Conservation (phyloP, 495 filamentous ascomycete genomes). For the Hyaloscypha bicolor region DNA sequence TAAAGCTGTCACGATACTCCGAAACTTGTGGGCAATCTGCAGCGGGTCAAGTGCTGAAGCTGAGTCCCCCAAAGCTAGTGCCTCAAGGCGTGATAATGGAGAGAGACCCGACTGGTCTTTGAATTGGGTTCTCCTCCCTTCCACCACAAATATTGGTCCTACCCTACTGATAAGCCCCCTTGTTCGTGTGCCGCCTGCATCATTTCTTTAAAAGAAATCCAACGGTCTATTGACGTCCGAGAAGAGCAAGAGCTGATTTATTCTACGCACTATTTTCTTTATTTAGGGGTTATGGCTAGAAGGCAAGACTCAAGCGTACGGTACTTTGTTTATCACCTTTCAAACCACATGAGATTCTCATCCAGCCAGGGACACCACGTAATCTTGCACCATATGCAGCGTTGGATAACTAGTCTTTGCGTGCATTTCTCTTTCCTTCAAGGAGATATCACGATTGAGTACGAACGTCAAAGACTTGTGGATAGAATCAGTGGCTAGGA, state of each 20-base stretch:
- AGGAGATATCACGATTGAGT: not conserved
- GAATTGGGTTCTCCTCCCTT: not conserved
- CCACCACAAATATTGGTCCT: not conserved
- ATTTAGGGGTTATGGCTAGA: too few species aligned
- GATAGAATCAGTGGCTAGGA: not conserved
- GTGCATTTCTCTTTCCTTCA: too few species aligned
- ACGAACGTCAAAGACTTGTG: not conserved
- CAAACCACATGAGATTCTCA: too few species aligned
- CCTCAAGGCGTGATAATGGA: slow-evolving; percentile 1
- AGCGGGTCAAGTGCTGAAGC: not conserved
- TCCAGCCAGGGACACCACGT: too few species aligned
- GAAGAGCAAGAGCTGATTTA: not conserved
- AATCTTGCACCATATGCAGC: too few species aligned
- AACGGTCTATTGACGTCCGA: not conserved
- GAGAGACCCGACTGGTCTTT: slow-evolving; percentile 15
- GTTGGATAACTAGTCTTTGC: too few species aligned
- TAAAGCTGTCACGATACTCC: not conserved
- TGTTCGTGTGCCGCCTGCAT: not conserved
- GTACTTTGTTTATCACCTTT: too few species aligned
- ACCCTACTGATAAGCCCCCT: not conserved
- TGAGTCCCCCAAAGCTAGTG: not conserved
- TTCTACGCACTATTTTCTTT: not conserved
- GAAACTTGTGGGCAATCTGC: not conserved
- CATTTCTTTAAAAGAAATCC: not conserved
- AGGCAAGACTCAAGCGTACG: too few species aligned